Evolutionary conservation across 352 stramenopile species (phyloP), one percentile per base, ranked within the genome.

Genomic region (Phytopythium chamaehyphon): DNA sequence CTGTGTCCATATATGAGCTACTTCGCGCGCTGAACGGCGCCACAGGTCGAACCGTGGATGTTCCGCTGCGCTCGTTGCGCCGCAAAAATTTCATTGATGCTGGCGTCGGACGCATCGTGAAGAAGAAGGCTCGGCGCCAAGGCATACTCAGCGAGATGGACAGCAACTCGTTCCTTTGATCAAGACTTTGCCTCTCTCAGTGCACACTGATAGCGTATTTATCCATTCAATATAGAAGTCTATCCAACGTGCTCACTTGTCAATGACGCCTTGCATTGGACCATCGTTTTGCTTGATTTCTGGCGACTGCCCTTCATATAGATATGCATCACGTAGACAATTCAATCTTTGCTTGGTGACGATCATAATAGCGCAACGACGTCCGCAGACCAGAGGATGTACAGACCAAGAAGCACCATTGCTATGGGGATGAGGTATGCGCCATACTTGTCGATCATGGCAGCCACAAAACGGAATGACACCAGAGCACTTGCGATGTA

Each of bases 31-130:
- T 91, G 2, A 91, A 91, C 39, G 63, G 61, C 18, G 55, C 62
- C 2, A 64, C 71, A 23, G 73, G 73, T 10, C 54, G 73, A 37
- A 38, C 35, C 3, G 71, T 75, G 3, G 80, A 91, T 54, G 80
- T 90, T 14, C 53, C 73, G 28, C 64, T 91, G 40, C 76, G 77
- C 6, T 69, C 75, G 24, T 62, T 91, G 44, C 77, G 80, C 2
- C 69, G 61, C 57, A 82, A 86, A 50, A 77, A 88, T 55, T 89
- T 88, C 49, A 64, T 89, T 14, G 66, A 71, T 18, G 71, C 71
- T 31, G 73, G 73, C 19, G 57, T 72, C 3, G 68, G 73, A 5
- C 71, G 76, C 51, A 70, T 82, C 22, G 48, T 78, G 19, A 80
- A 77, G 63, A 84, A 80, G 58, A 80, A 80, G 38, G 40, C 56